These are phyloP conservation scores for Corynascus novoguineensis DNA, from an alignment of 495 filamentous ascomycete genomes.

Conservation along the genomic window DNA sequence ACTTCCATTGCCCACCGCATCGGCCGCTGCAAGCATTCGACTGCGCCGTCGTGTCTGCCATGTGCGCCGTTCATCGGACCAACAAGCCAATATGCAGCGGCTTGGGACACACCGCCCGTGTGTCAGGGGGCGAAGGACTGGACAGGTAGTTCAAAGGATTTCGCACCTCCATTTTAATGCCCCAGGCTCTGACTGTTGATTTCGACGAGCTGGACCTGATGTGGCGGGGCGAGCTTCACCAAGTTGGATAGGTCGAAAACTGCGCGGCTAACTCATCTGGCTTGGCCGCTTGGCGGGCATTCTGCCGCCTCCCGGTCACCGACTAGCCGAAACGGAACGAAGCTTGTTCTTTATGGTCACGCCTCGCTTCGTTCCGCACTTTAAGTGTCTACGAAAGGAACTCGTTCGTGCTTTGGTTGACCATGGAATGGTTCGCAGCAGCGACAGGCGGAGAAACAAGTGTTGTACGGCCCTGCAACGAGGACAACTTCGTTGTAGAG, in stretches of 20 bases:
- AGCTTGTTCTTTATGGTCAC: slow-evolving; percentile 7
- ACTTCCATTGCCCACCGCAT: background rate
- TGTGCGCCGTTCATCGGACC: too few species aligned
- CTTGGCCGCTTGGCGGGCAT: slow-evolving; percentile 21
- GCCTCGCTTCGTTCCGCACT: background rate
- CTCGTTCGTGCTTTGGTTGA: too few species aligned
- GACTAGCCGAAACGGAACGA: slow-evolving; percentile 4
- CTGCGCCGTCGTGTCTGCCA: background rate
- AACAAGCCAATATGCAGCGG: slow-evolving; percentile 1
- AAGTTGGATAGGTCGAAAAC: background rate
- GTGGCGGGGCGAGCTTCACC: background rate
- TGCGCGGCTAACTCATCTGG: slow-evolving; percentile 31
- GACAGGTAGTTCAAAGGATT: background rate
- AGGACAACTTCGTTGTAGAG: background rate
- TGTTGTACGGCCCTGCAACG: background rate
- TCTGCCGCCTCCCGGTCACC: slow-evolving; percentile 9
- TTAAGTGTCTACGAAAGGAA: too few species aligned
- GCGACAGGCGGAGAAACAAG: background rate
- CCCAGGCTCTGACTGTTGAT: background rate
- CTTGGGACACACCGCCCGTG: background rate
- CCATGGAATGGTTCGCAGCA: too few species aligned
- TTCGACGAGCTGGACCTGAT: slow-evolving; percentile 2
- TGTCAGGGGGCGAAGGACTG: too few species aligned
- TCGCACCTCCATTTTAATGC: too few species aligned
- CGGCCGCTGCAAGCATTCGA: background rate